Evolutionary conservation across 129 eudicot genomes (phyloP), one percentile per base, ranked within the genome.

Genomic region (Sambucus nigra): DNA sequence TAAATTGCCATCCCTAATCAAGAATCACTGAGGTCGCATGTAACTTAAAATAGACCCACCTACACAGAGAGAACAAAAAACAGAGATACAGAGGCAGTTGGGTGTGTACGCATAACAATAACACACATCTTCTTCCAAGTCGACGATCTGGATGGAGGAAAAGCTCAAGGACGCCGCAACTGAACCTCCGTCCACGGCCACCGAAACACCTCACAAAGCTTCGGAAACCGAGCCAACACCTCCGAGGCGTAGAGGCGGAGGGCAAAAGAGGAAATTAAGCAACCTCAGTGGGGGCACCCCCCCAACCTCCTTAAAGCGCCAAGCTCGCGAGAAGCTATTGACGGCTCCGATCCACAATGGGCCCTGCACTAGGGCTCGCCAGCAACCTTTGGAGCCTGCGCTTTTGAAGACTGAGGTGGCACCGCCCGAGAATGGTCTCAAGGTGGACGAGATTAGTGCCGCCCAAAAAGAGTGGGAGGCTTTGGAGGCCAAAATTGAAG

Each of bases 321-420:
- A 80, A 65, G 70, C 94, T 20, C 81, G 97, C 16, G 96, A 88
- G 70, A 84, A 84, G 63, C 67, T 75, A 0, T 51, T 68, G 1
- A 66, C 78, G 12, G 84, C 74, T 47, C 75, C 77, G 83, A 82
- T 81, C 86, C 94, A 91, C 75, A 86, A 79, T 28, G 98, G 95
- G 2, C 98, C 95, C 21, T 58, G 59, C 18, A 91, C 98, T 35
- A 72, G 95, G 61, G 98, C 94, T 10, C 81, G 98, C 15, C 64
- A 73, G 56, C 94, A 82, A 22, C 95, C 94, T 1, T 51, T 55
- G 42, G 81, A 65, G n/a, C 73, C 60, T 18, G 70, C 57, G 44
- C 42, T 10, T 60, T 67, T 70, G 52, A 74, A 76, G 65, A 59
- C 59, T 13, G 84, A 70, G 63, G 42, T 26, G 49, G 52, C 47